A percentile compares a stretch with the other conserved stretches of the same genome.
Conservation (phyloP, 495 filamentous ascomycete genomes). For the Oidiodendron maius region DNA sequence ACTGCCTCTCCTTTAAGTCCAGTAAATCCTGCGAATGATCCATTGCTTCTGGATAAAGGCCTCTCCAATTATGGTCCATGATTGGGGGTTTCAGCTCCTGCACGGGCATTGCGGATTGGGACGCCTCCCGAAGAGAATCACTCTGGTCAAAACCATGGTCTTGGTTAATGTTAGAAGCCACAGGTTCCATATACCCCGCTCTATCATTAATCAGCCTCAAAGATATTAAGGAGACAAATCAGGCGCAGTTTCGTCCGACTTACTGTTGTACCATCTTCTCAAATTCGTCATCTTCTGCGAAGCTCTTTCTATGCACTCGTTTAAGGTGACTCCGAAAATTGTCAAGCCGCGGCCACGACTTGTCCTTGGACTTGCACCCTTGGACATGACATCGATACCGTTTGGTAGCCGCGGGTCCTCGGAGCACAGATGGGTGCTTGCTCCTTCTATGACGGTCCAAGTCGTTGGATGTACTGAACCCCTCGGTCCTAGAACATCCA, state of each 20-base stretch:
- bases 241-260: too few relatives aligned
- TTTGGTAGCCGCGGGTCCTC: constrained; percentile 39
- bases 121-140: not conserved
- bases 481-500: constrained; percentile 52
- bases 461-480: constrained; percentile 82
- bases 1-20: constrained; percentile 3
- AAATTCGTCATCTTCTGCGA: constrained; percentile 32
- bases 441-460: constrained; percentile 66
- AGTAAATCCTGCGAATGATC: constrained; percentile 5
- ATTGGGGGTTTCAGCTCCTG: not conserved
- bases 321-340: constrained; percentile 86
- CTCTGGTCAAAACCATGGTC: constrained; percentile 2
- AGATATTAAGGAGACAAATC: not conserved
- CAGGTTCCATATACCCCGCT: constrained; percentile 13
- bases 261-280: constrained; percentile 19
- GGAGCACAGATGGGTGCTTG: constrained; percentile 45
- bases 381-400: constrained; percentile 62
- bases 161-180: constrained; percentile 2
- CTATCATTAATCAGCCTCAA: constrained; percentile 13
- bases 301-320: constrained; percentile 57
- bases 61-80: constrained; percentile 9
- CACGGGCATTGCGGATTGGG: constrained; percentile 1
- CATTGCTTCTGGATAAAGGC: constrained; percentile 8
- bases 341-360: constrained; percentile 82
- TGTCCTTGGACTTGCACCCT: constrained; percentile 59